Conservation (phyloP, 2,329 filamentous ascomycete genomes). For the Zopfia rhizophila region DNA sequence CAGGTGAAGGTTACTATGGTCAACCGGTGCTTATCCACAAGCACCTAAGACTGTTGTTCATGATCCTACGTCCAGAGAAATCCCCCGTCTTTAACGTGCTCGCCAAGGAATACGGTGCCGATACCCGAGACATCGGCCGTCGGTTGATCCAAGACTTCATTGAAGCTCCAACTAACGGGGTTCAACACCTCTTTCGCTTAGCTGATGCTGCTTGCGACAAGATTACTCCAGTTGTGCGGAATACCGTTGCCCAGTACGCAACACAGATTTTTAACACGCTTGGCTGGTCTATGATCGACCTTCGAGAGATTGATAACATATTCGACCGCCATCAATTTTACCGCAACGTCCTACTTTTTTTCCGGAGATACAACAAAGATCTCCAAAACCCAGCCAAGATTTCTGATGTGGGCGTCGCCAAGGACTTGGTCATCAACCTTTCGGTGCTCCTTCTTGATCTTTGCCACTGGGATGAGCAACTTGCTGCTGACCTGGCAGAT, state of each 20-base stretch:
- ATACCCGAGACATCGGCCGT: slow-evolving; percentile 30
- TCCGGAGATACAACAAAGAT: slow-evolving; percentile 40
- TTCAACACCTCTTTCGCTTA: slow-evolving; percentile 37
- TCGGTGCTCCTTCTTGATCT: slow-evolving; percentile 35
- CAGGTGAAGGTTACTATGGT: slow-evolving; percentile 27
- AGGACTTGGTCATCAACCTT: slow-evolving; percentile 37
- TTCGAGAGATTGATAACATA: slow-evolving; percentile 13
- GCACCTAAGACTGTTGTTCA: slow-evolving; percentile 38
- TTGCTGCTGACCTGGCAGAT: slow-evolving; percentile 36
- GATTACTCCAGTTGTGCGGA: slow-evolving; percentile 25
- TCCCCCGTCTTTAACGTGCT: slow-evolving; percentile 36
- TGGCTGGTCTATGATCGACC: slow-evolving; percentile 34
- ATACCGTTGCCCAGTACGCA: slow-evolving; percentile 27
- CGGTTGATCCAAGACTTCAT: slow-evolving; percentile 39
- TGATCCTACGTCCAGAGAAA: slow-evolving; percentile 38
- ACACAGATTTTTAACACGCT: slow-evolving; percentile 32
- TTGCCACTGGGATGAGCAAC: slow-evolving; percentile 37
- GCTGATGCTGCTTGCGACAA: slow-evolving; percentile 33
- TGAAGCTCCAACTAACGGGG: slow-evolving; percentile 27
- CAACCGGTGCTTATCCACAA: slow-evolving; percentile 37
- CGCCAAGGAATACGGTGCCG: slow-evolving; percentile 37
- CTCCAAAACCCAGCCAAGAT: slow-evolving; percentile 41
- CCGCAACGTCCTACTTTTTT: slow-evolving; percentile 33
- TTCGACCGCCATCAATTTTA: slow-evolving; percentile 32
- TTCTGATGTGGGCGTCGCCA: slow-evolving; percentile 34